Evolutionary conservation across 768 basidiomycete species (phyloP), one percentile per base, ranked within the genome.

Genomic region (Boletales sp.): DNA sequence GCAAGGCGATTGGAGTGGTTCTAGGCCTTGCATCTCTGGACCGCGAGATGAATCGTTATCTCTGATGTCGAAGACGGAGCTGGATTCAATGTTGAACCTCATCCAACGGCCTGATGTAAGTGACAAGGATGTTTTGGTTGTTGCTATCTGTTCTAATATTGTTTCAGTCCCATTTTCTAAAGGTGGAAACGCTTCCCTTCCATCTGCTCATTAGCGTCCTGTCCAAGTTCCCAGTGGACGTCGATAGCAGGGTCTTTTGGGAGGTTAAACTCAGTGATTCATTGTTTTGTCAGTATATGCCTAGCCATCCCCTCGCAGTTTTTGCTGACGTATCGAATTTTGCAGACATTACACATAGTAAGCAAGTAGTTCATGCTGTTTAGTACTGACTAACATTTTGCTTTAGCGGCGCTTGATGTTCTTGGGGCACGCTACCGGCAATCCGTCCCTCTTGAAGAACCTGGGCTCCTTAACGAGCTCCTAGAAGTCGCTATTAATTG

Each of bases 111-210:
- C 87, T 2, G 87, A 90, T 64, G 89, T 88, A 60, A 62, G 84
- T 67, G 5, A 8, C 24, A 27, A 35, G 41, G 43, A 54, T n/a
- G 8, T 31, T 47, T 34, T 7, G 31, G 27, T 40, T 10, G 41
- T 8, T 14, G 21, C 32, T 5, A 27, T 27, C 8, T 13, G 48
- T 36, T 49, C 38, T 72, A n/a, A 65, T 43, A 15, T 10, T 21
- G 40, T 31, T 51, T 17, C 2, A 91, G 87, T 84, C 87, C 15
- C 90, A 90, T 63, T 93, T 92, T 73, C 72, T 93, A 58, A 93
- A 93, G 71, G 87, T 87, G 24, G 84, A 89, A 3, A 84, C 80
- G 3, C 74, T 93, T 39, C 90, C 90, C 0, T 91, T 87, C 73
- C 81, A 90, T 63, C 81, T 78, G n/a, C 74, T 93, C 40, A 75